phyloP scores from a whole-genome alignment of 768 basidiomycete species.

The Floccularia luteovirens region DNA sequence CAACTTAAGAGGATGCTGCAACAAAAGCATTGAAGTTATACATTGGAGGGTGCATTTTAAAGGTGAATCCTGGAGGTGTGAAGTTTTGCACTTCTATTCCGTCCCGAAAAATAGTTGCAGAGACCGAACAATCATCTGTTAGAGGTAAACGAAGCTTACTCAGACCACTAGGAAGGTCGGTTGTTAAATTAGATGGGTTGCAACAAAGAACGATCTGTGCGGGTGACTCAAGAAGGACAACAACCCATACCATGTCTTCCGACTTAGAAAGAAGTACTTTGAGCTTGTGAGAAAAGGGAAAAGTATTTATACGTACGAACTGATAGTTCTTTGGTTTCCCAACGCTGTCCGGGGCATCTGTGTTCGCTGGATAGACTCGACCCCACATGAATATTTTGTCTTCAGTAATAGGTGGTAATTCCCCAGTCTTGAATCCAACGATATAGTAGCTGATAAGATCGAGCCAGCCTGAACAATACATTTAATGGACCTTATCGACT shows the following conservation, averaged over 20 bases:
- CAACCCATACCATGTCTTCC: slow-evolving; percentile 24
- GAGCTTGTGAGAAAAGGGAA: background rate
- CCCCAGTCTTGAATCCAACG: slow-evolving; percentile 48
- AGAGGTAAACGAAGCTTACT: slow-evolving; percentile 41
- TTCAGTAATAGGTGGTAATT: slow-evolving; percentile 35
- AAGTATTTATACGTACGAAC: slow-evolving; percentile 27
- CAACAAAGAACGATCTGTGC: background rate
- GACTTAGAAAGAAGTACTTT: slow-evolving; percentile 25
- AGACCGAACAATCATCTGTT: slow-evolving; percentile 11
- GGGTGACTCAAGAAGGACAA: background rate
- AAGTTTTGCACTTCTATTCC: slow-evolving; percentile 25
- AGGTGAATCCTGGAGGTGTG: slow-evolving; percentile 33
- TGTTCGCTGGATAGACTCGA: slow-evolving; percentile 38
- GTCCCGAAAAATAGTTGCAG: slow-evolving; percentile 20
- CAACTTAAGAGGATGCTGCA: slow-evolving; percentile 25
- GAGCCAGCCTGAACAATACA: slow-evolving; percentile 30
- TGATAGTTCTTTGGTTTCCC: slow-evolving; percentile 37
- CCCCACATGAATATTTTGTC: slow-evolving; percentile 53
- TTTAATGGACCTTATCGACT: background rate
- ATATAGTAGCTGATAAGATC: slow-evolving; percentile 49
- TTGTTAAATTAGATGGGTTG: slow-evolving; percentile 3
- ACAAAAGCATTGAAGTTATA: slow-evolving; percentile 67
- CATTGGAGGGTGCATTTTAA: slow-evolving; percentile 27
- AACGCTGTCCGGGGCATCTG: slow-evolving; percentile 32
- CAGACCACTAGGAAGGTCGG: slow-evolving; percentile 31